Evolutionary conservation across 1,139 yeast genomes (phyloP), one percentile per base, ranked within the genome.

Genomic region (Lodderomyces orthopsilosis): DNA sequence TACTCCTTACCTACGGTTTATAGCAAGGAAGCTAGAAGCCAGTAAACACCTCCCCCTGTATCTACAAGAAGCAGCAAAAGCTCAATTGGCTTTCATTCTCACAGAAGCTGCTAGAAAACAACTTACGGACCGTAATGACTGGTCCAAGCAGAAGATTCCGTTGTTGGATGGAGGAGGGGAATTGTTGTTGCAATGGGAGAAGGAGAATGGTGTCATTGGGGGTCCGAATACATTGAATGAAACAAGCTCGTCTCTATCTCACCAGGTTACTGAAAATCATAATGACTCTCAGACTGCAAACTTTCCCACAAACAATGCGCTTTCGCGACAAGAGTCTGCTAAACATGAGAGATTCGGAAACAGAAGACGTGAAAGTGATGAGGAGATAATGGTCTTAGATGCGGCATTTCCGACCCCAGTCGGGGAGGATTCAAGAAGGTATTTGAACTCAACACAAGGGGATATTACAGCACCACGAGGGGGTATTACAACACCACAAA

Each of bases 101-200:
- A 58, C 59, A 38, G 46, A 48, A 37, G 90, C 91, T 0, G 70
- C 76, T 37, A 62, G 62, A 3, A 61, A 66, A 35, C 65, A 68
- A 13, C 69, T 69, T 35, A 57, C 85, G 3, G 72, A 77, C 68
- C 54, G 62, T 1, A 83, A 81, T 49, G 77, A 84, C 53, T 86
- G 95, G 95, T 58, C 56, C 8, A 53, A 48, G 8, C 85, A 81
- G 58, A 63, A 64, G 24, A 51, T 85, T 1, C 91, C 93, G 0
- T 58, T 79, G 1, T 55, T 83, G 33, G 69, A 64, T 41, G 57
- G 34, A 43, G 49, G 41, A 4, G 41, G 37, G 10, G 41, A 19
- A 14, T 35, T 53, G 13, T 40, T 37, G 8, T 44, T 53, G 41
- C 46, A 36, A 15, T 41, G 41, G n/a, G 30, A 38, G 24, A 27